phyloP scores from a whole-genome alignment of 2,329 filamentous ascomycete genomes.

The Canariomyces notabilis region DNA sequence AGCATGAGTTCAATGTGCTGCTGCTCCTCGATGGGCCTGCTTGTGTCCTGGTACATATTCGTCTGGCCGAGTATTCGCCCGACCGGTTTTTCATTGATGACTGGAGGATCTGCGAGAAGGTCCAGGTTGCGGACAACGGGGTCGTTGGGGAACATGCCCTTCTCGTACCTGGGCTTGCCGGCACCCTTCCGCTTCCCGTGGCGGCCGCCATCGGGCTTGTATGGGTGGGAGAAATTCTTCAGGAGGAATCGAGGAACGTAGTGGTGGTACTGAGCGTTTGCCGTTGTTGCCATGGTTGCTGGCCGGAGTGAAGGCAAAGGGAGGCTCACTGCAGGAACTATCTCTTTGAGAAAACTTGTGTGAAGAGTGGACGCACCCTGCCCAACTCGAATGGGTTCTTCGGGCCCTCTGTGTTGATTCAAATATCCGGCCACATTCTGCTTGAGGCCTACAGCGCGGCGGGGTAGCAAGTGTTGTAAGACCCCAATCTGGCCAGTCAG shows the following conservation, averaged over 20 bases:
- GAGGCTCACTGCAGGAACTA: neutral
- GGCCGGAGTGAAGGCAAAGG: neutral
- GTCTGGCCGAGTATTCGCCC: constrained; percentile 19
- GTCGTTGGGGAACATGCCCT: constrained; percentile 14
- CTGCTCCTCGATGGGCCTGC: constrained; percentile 9
- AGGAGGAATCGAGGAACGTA: constrained; percentile 22
- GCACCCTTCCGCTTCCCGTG: constrained; percentile 2
- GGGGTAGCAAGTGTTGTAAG: neutral
- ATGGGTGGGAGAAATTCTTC: constrained; percentile 19
- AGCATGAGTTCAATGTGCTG: constrained; percentile 16
- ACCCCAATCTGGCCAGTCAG: neutral
- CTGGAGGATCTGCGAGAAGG: constrained; percentile 9
- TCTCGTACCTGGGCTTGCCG: constrained; percentile 12
- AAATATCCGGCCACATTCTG: neutral
- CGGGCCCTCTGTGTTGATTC: too few species aligned
- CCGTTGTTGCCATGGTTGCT: neutral
- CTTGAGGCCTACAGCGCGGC: neutral
- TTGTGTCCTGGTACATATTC: constrained; percentile 23
- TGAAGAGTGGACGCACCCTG: too few species aligned
- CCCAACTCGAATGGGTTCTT: too few species aligned
- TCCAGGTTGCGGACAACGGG: constrained; percentile 13
- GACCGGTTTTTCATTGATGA: constrained; percentile 19
- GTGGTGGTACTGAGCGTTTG: constrained; percentile 17
- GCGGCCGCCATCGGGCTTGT: constrained; percentile 9
- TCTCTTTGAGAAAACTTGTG: neutral